Evolutionary conservation across 345 rosid species (phyloP).

Genomic region (Acer campestre): DNA sequence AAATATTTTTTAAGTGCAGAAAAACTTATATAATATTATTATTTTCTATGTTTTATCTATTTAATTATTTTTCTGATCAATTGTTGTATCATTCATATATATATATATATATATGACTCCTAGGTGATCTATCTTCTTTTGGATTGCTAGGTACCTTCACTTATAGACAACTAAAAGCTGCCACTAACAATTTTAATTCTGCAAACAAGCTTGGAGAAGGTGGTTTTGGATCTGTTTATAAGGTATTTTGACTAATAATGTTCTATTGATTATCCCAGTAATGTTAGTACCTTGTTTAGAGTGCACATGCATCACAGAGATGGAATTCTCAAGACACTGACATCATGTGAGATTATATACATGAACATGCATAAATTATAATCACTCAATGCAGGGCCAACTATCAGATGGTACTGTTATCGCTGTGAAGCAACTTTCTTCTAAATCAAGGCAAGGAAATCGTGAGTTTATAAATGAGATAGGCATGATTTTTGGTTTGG

Average conservation of each 20-base stretch:
- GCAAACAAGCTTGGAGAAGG: conserved; percentile 24
- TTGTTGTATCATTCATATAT: too few relatives aligned
- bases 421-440: conserved; percentile 30
- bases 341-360: too few relatives aligned
- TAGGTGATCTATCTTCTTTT: too few relatives aligned
- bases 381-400: conserved; percentile 28
- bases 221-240: conserved; percentile 22
- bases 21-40: too few relatives aligned
- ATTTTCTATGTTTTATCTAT: too few relatives aligned
- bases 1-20: too few relatives aligned
- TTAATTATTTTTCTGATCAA: too few relatives aligned
- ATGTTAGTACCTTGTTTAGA: neutral
- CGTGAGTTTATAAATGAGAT: neutral
- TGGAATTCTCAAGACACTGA: too few relatives aligned
- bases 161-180: conserved; percentile 18
- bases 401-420: conserved; percentile 38
- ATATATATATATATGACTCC: too few relatives aligned
- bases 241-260: neutral
- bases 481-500: too few relatives aligned
- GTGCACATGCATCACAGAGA: neutral
- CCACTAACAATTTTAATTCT: conserved; percentile 14
- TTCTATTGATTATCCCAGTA: neutral
- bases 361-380: neutral
- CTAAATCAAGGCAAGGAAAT: conserved; percentile 28
- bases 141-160: conserved; percentile 5